phyloP scores from a whole-genome alignment of 2,329 filamentous ascomycete genomes.

The Aspergillus novoparasiticus region DNA sequence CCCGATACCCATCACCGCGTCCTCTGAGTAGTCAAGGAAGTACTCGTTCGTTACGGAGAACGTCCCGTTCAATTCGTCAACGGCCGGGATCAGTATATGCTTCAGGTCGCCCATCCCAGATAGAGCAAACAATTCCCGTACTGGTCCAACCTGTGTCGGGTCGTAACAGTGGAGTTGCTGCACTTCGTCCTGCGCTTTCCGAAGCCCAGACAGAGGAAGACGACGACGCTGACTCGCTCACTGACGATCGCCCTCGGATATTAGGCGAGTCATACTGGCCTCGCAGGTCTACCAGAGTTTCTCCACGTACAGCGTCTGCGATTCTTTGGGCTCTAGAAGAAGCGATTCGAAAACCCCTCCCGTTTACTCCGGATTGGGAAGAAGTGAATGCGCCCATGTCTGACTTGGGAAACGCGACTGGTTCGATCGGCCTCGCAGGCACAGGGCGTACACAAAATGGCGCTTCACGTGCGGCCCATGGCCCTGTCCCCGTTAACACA shows the following conservation, averaged over 20 bases:
- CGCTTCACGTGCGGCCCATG: constrained; percentile 53
- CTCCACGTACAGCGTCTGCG: constrained; percentile 80
- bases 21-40: constrained; percentile 58
- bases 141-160: constrained; percentile 27
- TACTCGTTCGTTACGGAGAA: constrained; percentile 55
- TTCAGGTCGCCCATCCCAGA: constrained; percentile 28
- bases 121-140: constrained; percentile 31
- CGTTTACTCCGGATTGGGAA: constrained; percentile 78
- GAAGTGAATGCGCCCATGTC: constrained; percentile 95
- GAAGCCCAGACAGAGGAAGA: constrained; percentile 35
- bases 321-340: constrained; percentile 93
- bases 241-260: constrained; percentile 32
- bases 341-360: constrained; percentile 77
- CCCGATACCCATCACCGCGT: constrained; percentile 40
- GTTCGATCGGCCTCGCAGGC: constrained; percentile 48
- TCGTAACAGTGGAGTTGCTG: constrained; percentile 22
- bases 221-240: constrained; percentile 28
- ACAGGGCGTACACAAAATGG: constrained; percentile 62
- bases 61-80: constrained; percentile 47
- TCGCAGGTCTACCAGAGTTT: constrained; percentile 62
- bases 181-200: constrained; percentile 34
- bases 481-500: constrained; percentile 56
- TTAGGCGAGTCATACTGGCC: constrained; percentile 56
- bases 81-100: constrained; percentile 50
- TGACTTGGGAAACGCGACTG: constrained; percentile 68